These are phyloP conservation scores for Hymenoscyphus salicellus DNA, from an alignment of 2,329 filamentous ascomycete genomes.

Conservation along the genomic window DNA sequence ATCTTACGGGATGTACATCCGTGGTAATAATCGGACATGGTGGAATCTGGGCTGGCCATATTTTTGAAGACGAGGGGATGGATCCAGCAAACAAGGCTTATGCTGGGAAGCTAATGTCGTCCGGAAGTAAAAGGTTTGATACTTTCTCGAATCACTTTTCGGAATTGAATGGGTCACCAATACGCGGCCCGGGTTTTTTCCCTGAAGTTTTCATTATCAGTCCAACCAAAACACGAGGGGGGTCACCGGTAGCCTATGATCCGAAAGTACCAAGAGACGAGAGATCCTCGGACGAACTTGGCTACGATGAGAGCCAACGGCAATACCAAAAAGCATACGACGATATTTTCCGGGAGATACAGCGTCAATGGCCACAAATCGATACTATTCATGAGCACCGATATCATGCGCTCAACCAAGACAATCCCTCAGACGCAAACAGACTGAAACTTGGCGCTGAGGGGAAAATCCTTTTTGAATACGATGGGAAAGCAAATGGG, in stretches of 20 bases:
- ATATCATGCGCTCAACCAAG: background rate
- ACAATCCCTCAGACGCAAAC: background rate
- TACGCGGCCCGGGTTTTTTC: background rate
- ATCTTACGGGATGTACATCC: conserved; percentile 1
- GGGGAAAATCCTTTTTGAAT: conserved; percentile 2
- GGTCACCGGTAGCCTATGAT: background rate
- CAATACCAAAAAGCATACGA: background rate
- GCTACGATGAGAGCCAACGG: background rate
- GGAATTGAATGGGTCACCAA: background rate
- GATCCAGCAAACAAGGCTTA: background rate
- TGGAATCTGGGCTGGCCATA: background rate
- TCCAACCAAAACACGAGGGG: background rate
- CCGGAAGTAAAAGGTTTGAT: background rate
- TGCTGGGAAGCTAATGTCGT: background rate
- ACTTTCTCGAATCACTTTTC: background rate
- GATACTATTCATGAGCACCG: background rate
- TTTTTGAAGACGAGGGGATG: background rate
- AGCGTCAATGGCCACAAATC: background rate
- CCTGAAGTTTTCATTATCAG: conserved; percentile 4
- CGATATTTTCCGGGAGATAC: background rate
- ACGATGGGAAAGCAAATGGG: background rate
- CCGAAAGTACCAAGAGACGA: background rate
- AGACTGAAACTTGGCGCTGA: background rate
- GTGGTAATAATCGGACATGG: conserved; percentile 2
- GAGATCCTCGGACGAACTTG: background rate